Evolutionary conservation across 1,284 basidiomycete genomes (phyloP), one percentile per base, ranked within the genome.

Genomic region (Thelephora terrestris): DNA sequence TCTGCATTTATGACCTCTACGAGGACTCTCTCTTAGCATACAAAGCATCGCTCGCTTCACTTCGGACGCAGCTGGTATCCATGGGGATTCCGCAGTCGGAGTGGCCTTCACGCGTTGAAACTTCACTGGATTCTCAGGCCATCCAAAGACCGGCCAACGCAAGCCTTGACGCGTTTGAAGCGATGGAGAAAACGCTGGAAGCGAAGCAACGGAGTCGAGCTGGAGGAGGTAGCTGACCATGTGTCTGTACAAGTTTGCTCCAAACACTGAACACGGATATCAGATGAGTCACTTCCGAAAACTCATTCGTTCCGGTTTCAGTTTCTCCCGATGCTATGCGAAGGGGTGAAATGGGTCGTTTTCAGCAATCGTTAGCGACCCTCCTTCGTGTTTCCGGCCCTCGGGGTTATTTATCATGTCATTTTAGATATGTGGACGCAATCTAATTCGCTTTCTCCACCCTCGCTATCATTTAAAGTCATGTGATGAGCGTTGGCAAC

Each of bases 1-100:
- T 91, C 32, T 94, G 91, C 63, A 86, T 93, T 6, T 87, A 93
- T 62, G 90, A 91, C 56, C 66, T 93, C 23, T 91, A 93, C 64
- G 78, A 85, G 47, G 89, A 91, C 45, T 78, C 85, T 1, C 63
- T 90, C 3, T 68, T 73, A n/a, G 71, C 71, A 10, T 91, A 91
- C 64, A 73, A 75, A 29, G 66, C 72, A 6, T 71, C 79, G 1
- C 55, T 92, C 1, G 58, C 59, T 1, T 57, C 67, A 0, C 66
- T 91, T 2, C 76, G 75, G 12, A 52, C 61, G 3, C 69, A 75
- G 4, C 74, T 93, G 7, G 47, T 57, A 2, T 59, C 64, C 0
- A 63, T 73, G 43, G 62, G 66, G 38, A 70, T 90, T 34, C 76
- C 82, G 1, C 65, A 76, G 51, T 52, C 59, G 0, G 69, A 84